A percentile compares a stretch with the other conserved stretches of the same genome.
These are phyloP conservation scores for Escovopsis weberi DNA, from an alignment of 2,329 filamentous ascomycete genomes.

Conservation along the genomic window DNA sequence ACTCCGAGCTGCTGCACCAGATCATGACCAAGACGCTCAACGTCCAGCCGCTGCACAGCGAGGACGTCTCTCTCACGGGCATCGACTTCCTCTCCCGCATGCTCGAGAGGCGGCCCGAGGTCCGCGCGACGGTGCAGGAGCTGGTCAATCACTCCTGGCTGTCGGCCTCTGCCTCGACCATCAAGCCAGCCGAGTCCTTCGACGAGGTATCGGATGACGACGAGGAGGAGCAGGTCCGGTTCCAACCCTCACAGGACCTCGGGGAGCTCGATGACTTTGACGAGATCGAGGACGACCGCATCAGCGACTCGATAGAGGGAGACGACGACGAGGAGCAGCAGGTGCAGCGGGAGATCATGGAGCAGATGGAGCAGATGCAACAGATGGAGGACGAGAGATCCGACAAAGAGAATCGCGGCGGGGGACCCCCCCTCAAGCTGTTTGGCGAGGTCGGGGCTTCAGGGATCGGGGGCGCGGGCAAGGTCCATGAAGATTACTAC, in stretches of 20 bases:
- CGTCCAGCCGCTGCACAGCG: constrained; percentile 42
- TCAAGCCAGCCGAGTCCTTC: constrained; percentile 30
- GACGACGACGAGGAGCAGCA: too few relatives aligned
- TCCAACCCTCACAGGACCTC: constrained; percentile 38
- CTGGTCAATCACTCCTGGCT: constrained; percentile 67
- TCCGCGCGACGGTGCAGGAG: constrained; percentile 57
- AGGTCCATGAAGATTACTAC: constrained; percentile 27
- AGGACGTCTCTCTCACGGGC: constrained; percentile 47
- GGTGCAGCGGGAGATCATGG: too few relatives aligned
- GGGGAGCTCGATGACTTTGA: constrained; percentile 20
- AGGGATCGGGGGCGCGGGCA: constrained; percentile 38
- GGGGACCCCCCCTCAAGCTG: constrained; percentile 23
- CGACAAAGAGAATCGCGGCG: constrained; percentile 57
- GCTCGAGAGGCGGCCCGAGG: constrained; percentile 64
- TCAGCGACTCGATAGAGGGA: constrained; percentile 21
- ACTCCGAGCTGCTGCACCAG: constrained; percentile 65
- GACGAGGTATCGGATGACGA: constrained; percentile 50
- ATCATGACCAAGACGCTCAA: constrained; percentile 73
- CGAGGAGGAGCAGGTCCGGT: constrained; percentile 31
- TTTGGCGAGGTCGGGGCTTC: constrained; percentile 43
- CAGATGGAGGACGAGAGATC: constrained; percentile 44
- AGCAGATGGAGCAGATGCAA: too few relatives aligned
- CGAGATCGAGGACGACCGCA: constrained; percentile 21
- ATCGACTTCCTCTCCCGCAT: constrained; percentile 66
- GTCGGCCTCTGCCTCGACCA: constrained; percentile 14